Evolutionary conservation across 163 green algal species (phyloP).

Genomic region (Chlorella variabilis): DNA sequence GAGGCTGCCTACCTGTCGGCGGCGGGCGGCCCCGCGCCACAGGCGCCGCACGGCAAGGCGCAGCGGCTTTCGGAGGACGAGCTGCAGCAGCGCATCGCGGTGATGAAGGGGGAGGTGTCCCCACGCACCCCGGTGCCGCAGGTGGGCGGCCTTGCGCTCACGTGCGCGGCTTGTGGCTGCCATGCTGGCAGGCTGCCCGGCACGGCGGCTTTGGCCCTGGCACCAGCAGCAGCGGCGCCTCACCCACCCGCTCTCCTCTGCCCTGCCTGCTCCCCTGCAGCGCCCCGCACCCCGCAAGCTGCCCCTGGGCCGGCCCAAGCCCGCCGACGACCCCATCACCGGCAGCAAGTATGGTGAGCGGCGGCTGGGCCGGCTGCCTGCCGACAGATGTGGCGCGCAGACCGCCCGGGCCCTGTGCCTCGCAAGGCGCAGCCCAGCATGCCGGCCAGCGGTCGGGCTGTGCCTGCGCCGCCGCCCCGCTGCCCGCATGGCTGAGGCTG

Average conservation of each 20-base stretch:
- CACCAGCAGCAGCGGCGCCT: no score
- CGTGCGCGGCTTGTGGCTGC: not conserved
- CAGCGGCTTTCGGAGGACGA: conserved; percentile 37
- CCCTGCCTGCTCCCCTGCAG: not conserved
- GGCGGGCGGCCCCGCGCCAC: not conserved
- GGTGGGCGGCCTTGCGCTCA: not conserved
- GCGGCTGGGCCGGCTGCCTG: not conserved
- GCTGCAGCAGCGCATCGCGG: conserved; percentile 42
- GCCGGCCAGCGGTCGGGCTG: not conserved
- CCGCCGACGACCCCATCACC: conserved; percentile 8
- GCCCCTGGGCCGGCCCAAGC: not conserved
- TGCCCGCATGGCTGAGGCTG: no score
- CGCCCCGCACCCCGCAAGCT: conserved; percentile 28
- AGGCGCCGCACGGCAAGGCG: not conserved
- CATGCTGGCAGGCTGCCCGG: not conserved
- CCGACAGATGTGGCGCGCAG: not conserved
- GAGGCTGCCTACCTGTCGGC: conserved; percentile 4
- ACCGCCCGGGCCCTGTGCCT: not conserved
- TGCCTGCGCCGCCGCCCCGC: not conserved
- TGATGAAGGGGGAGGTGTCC: conserved; percentile 37
- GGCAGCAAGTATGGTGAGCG: conserved; percentile 29
- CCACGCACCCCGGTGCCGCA: not conserved
- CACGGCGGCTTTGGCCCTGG: no score
- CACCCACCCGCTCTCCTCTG: not conserved
- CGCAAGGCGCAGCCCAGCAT: not conserved